Evolutionary conservation across 805 yeast genomes (phyloP).

Genomic region (Debaryomyces tyrocola): DNA sequence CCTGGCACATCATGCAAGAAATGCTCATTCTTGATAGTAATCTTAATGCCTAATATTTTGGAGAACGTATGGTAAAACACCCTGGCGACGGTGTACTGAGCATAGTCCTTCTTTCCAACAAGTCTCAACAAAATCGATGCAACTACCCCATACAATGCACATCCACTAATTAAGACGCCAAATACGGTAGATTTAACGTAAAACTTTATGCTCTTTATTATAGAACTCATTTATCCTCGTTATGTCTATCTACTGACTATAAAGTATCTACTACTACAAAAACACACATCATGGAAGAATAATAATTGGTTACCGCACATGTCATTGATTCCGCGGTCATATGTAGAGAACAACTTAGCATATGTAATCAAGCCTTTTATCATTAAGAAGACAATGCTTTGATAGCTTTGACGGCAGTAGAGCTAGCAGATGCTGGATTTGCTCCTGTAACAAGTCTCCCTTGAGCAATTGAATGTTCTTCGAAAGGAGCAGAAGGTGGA

Average conservation of each 20-base stretch:
- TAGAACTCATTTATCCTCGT: background rate
- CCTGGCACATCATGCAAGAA: constrained; percentile 63
- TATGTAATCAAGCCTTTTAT: background rate
- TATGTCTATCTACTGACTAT: no score
- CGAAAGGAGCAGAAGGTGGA: constrained; percentile 53
- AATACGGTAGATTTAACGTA: constrained; percentile 57
- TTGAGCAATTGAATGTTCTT: constrained; percentile 49
- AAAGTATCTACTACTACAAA: background rate
- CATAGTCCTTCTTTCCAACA: constrained; percentile 71
- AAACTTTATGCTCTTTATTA: constrained; percentile 39
- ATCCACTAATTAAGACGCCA: constrained; percentile 49
- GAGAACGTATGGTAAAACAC: constrained; percentile 69
- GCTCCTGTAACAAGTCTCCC: constrained; percentile 65
- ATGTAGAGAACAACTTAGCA: background rate
- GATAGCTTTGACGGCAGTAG: constrained; percentile 46
- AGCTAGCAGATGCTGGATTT: constrained; percentile 58
- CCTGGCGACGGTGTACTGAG: constrained; percentile 90
- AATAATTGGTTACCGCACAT: no score
- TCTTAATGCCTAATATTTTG: constrained; percentile 62
- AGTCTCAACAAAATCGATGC: constrained; percentile 68
- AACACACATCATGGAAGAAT: background rate
- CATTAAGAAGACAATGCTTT: constrained; percentile 4
- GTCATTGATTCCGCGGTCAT: background rate
- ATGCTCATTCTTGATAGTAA: constrained; percentile 68
- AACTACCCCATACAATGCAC: constrained; percentile 75